A percentile compares a stretch with the other conserved stretches of the same genome.
Evolutionary conservation across 257 asterid species (phyloP).

Genomic region (Solanum tacnaense): DNA sequence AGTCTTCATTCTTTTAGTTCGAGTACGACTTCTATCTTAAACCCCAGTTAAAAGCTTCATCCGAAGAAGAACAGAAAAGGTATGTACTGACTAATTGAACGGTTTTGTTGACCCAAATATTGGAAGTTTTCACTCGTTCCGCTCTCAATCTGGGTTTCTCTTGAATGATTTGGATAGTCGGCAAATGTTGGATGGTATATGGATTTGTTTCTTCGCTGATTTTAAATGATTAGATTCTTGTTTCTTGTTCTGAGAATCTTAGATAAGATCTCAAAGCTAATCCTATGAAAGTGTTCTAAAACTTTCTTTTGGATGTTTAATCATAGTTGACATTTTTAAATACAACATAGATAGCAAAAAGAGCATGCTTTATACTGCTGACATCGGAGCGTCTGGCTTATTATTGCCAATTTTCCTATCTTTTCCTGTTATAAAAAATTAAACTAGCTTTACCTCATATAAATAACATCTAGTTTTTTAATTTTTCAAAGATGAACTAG

Average conservation of each 20-base stretch:
- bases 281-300: neutral
- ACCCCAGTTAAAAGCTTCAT: neutral
- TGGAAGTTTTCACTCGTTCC: neutral
- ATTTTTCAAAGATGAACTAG: neutral
- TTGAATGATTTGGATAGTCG: neutral
- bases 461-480: neutral
- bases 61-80: neutral
- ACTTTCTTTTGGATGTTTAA: neutral
- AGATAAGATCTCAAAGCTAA: neutral
- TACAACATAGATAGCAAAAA: neutral
- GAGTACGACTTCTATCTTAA: neutral
- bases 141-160: neutral
- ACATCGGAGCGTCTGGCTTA: neutral
- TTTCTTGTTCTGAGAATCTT: neutral
- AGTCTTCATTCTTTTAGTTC: neutral
- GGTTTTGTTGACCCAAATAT: neutral
- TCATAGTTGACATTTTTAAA: neutral
- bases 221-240: neutral
- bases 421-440: neutral
- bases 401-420: neutral
- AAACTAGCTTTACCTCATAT: neutral
- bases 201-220: neutral
- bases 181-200: neutral
- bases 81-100: neutral
- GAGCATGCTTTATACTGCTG: neutral